phyloP scores from a whole-genome alignment of 2,329 filamentous ascomycete species.

The Sclerotinia borealis region DNA sequence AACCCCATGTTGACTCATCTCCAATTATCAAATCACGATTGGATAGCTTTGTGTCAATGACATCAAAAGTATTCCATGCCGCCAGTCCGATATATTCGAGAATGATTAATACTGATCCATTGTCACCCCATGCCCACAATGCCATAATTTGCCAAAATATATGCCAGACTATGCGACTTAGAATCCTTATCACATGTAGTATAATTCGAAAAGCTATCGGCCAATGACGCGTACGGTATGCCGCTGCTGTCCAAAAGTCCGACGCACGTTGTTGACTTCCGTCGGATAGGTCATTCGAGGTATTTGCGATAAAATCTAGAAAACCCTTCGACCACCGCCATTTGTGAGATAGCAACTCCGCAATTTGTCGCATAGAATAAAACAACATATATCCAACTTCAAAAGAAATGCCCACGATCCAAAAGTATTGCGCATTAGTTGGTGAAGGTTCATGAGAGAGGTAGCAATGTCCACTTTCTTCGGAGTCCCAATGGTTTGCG shows the following conservation, averaged over 20 bases:
- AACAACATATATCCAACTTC: conserved; percentile 10
- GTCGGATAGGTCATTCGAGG: not conserved
- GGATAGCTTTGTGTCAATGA: conserved; percentile 15
- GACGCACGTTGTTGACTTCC: not conserved
- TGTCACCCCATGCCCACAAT: conserved; percentile 15
- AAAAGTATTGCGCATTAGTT: conserved; percentile 11
- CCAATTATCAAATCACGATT: conserved; percentile 11
- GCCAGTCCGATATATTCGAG: conserved; percentile 11
- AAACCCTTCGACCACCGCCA: not conserved
- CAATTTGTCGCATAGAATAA: not conserved
- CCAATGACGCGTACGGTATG: not conserved
- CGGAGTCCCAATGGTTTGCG: conserved; percentile 12
- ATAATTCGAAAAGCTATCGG: not conserved
- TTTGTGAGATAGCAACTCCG: not conserved
- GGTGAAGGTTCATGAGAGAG: conserved; percentile 12
- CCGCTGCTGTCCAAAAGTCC: not conserved
- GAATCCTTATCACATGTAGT: not conserved
- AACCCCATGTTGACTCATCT: conserved; percentile 16
- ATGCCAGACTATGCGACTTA: not conserved
- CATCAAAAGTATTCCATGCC: conserved; percentile 16
- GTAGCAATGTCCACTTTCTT: conserved; percentile 13
- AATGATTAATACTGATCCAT: conserved; percentile 8
- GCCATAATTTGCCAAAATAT: conserved; percentile 5
- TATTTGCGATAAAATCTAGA: not conserved
- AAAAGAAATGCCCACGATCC: conserved; percentile 13